These are phyloP conservation scores for Aspergillus sclerotialis DNA, from an alignment of 2,329 filamentous ascomycete species.

Conservation along the genomic window DNA sequence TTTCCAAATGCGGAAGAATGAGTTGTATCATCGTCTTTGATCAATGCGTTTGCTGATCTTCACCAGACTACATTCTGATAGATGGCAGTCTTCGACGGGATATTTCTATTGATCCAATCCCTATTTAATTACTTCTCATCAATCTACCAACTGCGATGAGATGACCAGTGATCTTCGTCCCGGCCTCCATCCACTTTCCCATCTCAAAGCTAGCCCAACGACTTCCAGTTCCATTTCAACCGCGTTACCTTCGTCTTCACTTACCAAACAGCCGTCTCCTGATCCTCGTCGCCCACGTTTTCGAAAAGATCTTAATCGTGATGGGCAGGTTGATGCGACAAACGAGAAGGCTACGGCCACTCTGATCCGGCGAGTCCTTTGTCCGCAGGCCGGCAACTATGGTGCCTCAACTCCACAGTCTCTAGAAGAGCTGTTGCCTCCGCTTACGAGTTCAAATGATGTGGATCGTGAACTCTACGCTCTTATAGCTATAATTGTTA, in stretches of 20 bases:
- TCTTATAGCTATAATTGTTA: slow-evolving; percentile 79
- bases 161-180: slow-evolving; percentile 32
- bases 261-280: slow-evolving; percentile 20
- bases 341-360: slow-evolving; percentile 73
- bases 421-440: slow-evolving; percentile 77
- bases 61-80: neutral
- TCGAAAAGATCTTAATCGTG: slow-evolving; percentile 30
- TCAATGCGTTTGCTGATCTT: neutral
- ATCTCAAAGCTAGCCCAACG: slow-evolving; percentile 30
- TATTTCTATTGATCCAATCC: neutral
- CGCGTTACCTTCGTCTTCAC: slow-evolving; percentile 19
- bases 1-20: slow-evolving; percentile 11
- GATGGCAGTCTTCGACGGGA: neutral
- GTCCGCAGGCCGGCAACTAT: slow-evolving; percentile 52
- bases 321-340: slow-evolving; percentile 40
- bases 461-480: slow-evolving; percentile 91
- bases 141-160: slow-evolving; percentile 22
- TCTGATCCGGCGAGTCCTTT: slow-evolving; percentile 77
- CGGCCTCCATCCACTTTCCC: slow-evolving; percentile 34
- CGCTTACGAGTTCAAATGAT: slow-evolving; percentile 88
- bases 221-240: slow-evolving; percentile 30
- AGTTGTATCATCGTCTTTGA: slow-evolving; percentile 6
- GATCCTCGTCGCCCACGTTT: slow-evolving; percentile 24
- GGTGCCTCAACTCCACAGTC: slow-evolving; percentile 52
- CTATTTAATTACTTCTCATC: slow-evolving; percentile 2